Conservation (phyloP, 768 basidiomycete genomes). For the Mycena latifolia region DNA sequence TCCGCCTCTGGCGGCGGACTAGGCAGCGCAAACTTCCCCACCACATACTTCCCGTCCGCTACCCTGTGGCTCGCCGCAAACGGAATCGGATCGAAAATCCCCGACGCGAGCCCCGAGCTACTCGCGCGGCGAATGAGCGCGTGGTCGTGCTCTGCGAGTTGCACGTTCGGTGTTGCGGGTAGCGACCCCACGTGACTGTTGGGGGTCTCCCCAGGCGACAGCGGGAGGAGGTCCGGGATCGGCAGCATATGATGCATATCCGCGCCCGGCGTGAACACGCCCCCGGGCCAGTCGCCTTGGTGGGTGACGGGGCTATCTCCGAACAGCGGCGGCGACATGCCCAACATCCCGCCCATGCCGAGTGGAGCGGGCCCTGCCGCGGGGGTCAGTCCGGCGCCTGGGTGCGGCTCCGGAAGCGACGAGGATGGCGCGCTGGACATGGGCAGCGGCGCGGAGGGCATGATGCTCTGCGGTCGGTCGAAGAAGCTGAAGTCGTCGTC, state of each 20-base stretch:
- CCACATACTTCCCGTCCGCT: conserved; percentile 79
- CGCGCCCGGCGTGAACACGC: conserved; percentile 39
- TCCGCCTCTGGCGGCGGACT: conserved; percentile 71
- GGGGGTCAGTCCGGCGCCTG: conserved; percentile 45
- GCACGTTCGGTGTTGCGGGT: conserved; percentile 68
- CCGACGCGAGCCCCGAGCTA: conserved; percentile 37
- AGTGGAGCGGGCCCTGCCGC: conserved; percentile 47
- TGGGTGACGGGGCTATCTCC: conserved; percentile 38
- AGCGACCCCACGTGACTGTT: conserved; percentile 52
- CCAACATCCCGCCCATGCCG: conserved; percentile 41
- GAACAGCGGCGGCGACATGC: conserved; percentile 41
- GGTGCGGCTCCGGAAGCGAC: conserved; percentile 25
- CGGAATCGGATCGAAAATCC: conserved; percentile 78
- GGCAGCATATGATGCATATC: conserved; percentile 46
- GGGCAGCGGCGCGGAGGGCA: conserved; percentile 13
- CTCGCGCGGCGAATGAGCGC: conserved; percentile 37
- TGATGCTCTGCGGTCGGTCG: conserved; percentile 63
- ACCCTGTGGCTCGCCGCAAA: conserved; percentile 73
- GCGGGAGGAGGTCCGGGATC: conserved; percentile 58
- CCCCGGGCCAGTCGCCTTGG: conserved; percentile 21
- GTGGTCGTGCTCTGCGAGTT: conserved; percentile 48
- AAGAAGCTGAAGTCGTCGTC: conserved; percentile 94
- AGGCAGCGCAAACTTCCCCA: conserved; percentile 80
- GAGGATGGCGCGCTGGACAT: conserved; percentile 22
- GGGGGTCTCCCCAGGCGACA: conserved; percentile 66